Percentiles rank a stretch among this genome's conserved stretches.
Evolutionary conservation across 371 early-diverging fungal genomes (phyloP).

Genomic region (Mortierella sp.): DNA sequence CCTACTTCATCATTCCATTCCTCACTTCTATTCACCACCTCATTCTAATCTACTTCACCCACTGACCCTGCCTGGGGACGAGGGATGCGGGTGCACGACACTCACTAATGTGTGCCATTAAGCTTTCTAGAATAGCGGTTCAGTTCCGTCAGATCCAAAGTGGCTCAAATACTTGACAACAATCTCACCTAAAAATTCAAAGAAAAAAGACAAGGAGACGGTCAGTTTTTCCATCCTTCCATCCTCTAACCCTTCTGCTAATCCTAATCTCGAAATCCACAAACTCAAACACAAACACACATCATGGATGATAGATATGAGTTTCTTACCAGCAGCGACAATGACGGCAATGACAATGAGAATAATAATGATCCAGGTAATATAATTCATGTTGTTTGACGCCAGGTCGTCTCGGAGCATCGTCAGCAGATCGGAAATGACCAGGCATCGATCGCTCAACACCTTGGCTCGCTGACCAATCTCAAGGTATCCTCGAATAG

Average conservation of each 20-base stretch:
- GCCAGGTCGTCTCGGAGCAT: slow-evolving; percentile 86
- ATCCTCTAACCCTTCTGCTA: not conserved
- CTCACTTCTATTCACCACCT: not conserved
- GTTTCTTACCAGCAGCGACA: slow-evolving; percentile 68
- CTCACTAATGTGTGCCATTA: not conserved
- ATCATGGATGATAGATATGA: not conserved
- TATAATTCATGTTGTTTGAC: slow-evolving; percentile 73
- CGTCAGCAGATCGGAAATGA: slow-evolving; percentile 86
- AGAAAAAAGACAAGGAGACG: not conserved
- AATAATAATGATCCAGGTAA: slow-evolving; percentile 77
- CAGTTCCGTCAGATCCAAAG: slow-evolving; percentile 32
- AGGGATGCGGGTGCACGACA: not conserved
- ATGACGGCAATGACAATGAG: slow-evolving; percentile 71
- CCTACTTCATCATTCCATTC: not conserved
- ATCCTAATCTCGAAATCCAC: not conserved
- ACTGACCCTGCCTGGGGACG: not conserved
- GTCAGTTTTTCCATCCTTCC: not conserved
- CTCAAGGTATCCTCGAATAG: slow-evolving; percentile 84
- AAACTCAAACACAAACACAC: not conserved
- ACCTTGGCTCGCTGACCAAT: slow-evolving; percentile 88
- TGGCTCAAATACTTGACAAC: slow-evolving; percentile 56
- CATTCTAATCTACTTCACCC: not conserved
- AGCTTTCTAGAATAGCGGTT: slow-evolving; percentile 6
- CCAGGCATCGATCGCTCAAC: slow-evolving; percentile 84
- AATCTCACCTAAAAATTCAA: slow-evolving; percentile 42